Base-by-base conservation (phyloP, 192 early-diverging fungal species). In the Coemansia sp. region DNA sequence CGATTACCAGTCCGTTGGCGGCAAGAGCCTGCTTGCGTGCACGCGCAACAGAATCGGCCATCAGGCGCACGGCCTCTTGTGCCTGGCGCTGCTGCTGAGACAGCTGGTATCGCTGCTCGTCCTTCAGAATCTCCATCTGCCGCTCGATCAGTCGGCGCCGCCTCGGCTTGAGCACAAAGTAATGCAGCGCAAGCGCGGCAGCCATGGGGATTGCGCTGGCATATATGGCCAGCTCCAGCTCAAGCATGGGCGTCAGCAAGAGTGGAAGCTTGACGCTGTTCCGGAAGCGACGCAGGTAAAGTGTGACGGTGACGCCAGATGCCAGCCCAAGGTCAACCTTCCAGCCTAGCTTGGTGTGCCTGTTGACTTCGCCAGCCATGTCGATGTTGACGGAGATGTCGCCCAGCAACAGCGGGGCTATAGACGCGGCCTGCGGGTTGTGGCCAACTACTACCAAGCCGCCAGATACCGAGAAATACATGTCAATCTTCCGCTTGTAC, bases 41-140 rank as follows among this genome's bases (percentile, higher is more conserved):
- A 71, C 95, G 93, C 39, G 84, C 79, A 0, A 91, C 90, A 13
- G 86, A 80, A 10, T 89, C 89, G 33, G 74, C 63, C 86, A 99
- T 87, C 7, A 97, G 66, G 11, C 77, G 75, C 19, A 91, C 84
- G 0, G 96, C 91, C 66, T 94, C 91, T 33, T 89, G 79, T 1
- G 96, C 96, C 62, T 94, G 92, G 47, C 87, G 83, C 70, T 90
- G 90, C 50, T 93, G 88, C 39, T 62, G 84, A 17, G 71, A 69
- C 65, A 94, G 85, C 73, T 85, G 85, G 14, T 87, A 84, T 0
- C 85, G 85, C 68, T 90, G 91, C 50, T 88, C 85, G 38, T 89
- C 82, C 26, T 88, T 84, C 14, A 94, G 80, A 57, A 80, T 80
- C 4, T 73, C 67, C 32, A 91, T 74, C 75, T 82, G 86, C 62